These are phyloP conservation scores for Myxozyma vanderwaltii DNA, from an alignment of 805 yeast species.

Conservation along the genomic window DNA sequence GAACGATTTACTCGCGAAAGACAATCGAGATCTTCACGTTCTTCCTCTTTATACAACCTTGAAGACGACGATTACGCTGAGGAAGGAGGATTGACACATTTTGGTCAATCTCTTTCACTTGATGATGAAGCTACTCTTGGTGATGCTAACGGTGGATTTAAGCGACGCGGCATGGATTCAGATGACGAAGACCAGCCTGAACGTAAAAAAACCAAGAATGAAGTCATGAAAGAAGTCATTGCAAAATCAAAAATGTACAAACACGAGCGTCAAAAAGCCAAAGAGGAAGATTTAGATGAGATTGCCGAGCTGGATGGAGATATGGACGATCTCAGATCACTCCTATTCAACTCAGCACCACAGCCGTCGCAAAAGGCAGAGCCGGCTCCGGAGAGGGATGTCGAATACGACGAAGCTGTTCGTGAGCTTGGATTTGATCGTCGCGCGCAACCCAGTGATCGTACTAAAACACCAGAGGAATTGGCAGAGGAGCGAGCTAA, in stretches of 20 bases:
- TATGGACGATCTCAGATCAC: slow-evolving; percentile 38
- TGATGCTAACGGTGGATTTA: slow-evolving; percentile 37
- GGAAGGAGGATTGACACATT: slow-evolving; percentile 65
- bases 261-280: slow-evolving; percentile 46
- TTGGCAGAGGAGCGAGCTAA: slow-evolving; percentile 43
- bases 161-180: slow-evolving; percentile 33
- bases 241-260: slow-evolving; percentile 49
- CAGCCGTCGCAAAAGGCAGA: not conserved
- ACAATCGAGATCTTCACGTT: slow-evolving; percentile 48
- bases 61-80: slow-evolving; percentile 54
- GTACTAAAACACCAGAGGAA: slow-evolving; percentile 50
- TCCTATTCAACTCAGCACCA: slow-evolving; percentile 17
- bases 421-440: slow-evolving; percentile 47
- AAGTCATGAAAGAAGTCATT: slow-evolving; percentile 50
- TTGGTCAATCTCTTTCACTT: slow-evolving; percentile 65
- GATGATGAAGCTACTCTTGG: slow-evolving; percentile 58
- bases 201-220: slow-evolving; percentile 46
- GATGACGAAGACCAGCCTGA: slow-evolving; percentile 45
- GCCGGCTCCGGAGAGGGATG: slow-evolving; percentile 30
- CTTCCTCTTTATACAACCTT: slow-evolving; percentile 64
- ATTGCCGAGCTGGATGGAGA: slow-evolving; percentile 45
- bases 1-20: slow-evolving; percentile 91
- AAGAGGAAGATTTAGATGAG: slow-evolving; percentile 43
- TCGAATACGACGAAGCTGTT: slow-evolving; percentile 43
- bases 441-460: slow-evolving; percentile 47